Evolutionary conservation across 257 asterid genomes (phyloP), one percentile per base, ranked within the genome.

Genomic region (Nicotiana tabacum): DNA sequence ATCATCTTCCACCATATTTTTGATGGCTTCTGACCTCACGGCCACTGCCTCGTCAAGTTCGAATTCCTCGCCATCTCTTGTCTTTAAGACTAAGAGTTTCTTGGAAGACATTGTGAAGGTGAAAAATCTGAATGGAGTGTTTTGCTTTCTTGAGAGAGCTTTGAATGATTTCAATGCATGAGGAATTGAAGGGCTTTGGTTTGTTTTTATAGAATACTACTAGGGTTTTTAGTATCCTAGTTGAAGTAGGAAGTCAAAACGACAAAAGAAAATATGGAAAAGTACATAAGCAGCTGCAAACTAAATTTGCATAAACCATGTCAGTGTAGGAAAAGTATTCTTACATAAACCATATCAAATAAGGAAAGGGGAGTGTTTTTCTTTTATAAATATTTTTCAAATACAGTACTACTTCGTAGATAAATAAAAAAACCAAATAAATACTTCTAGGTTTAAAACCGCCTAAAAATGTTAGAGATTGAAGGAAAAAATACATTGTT

Each of bases 1-100:
- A 4, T 30, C 66, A 15, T 68, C 81, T n/a, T 84, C 86, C 4
- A 84, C 4, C 68, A 79, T 35, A 66, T 69, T 8, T 12, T 83
- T 83, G 5, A 83, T 77, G 12, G 67, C 18, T n/a, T 29, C 21
- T 0, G 82, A 83, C 7, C 30, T 32, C 18, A 18, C 3, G 0
- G 77, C 82, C 4, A 29, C 60, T 4, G 57, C 37, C 37, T 64
- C 78, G 1, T 77, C 78, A 6, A 77, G 48, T 10, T 29, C 78
- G 18, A 77, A 77, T 56, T 1, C 48, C 16, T 83, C 77, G 4
- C 78, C 82, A 18, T 83, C 85, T 2, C 53, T 15, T n/a, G 78
- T 62, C 10, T 4, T 48, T 10, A 83, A 12, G 4, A 29, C 21
- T n/a, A 60, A 7, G 30, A 57, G 27, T 9, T 7, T 60, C n/a